phyloP scores from a whole-genome alignment of 352 stramenopile species.

The Phytophthora pini region DNA sequence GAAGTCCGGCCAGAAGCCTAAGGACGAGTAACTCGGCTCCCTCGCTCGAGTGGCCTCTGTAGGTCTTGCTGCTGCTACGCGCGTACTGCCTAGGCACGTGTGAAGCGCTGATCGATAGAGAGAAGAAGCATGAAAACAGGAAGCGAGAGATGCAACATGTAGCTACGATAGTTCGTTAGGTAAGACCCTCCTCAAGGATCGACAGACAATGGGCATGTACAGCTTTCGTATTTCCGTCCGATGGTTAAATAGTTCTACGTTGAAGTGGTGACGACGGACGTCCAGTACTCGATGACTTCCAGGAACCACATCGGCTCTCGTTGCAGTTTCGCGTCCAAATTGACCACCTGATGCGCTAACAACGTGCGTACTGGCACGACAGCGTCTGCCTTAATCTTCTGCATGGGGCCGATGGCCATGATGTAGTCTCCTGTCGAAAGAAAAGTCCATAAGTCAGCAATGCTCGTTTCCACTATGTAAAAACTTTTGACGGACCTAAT shows the following conservation, averaged over 20 bases:
- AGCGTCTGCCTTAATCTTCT: constrained; percentile 39
- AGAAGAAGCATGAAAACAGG: constrained; percentile 19
- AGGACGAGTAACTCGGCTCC: constrained; percentile 49
- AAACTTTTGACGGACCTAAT: constrained; percentile 39
- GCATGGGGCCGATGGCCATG: constrained; percentile 81
- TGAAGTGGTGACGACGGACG: constrained; percentile 34
- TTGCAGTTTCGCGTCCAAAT: constrained; percentile 58
- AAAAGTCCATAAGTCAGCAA: constrained; percentile 5
- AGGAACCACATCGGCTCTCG: constrained; percentile 75
- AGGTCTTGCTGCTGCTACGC: constrained; percentile 28
- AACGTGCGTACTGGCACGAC: constrained; percentile 29
- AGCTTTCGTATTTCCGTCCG: constrained; percentile 15
- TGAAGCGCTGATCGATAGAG: constrained; percentile 34
- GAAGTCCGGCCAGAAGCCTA: constrained; percentile 50
- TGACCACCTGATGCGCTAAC: constrained; percentile 69
- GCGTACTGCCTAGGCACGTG: not conserved
- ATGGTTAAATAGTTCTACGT: constrained; percentile 21
- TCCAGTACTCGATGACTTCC: constrained; percentile 81
- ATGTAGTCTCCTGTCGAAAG: constrained; percentile 59
- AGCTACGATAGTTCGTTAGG: constrained; percentile 25
- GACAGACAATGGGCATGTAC: constrained; percentile 38
- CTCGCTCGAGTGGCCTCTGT: constrained; percentile 19
- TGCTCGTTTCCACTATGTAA: not conserved
- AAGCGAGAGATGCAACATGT: constrained; percentile 21
- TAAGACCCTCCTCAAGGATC: constrained; percentile 38